phyloP scores from a whole-genome alignment of 2,329 filamentous ascomycete genomes.

The Clarireedia monteithiana region DNA sequence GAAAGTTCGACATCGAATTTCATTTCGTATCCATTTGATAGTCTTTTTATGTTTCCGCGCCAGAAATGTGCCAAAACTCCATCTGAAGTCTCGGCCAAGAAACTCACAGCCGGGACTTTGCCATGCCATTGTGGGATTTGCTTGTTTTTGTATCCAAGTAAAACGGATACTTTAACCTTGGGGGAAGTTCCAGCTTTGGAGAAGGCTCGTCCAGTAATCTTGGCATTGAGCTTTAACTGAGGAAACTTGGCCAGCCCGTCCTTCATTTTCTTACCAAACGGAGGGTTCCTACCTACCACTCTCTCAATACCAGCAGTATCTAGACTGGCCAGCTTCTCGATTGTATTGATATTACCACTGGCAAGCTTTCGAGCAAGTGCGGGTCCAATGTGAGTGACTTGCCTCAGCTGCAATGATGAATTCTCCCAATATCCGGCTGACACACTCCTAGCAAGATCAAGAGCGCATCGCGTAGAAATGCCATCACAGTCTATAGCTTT shows the following conservation, averaged over 20 bases:
- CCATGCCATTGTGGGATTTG: conserved; percentile 54
- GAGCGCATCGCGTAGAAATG: conserved; percentile 54
- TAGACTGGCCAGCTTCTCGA: conserved; percentile 60
- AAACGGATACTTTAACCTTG: conserved; percentile 55
- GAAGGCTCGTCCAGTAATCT: conserved; percentile 26
- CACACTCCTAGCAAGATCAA: conserved; percentile 73
- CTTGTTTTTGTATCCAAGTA: conserved; percentile 65
- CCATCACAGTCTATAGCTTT: conserved; percentile 54
- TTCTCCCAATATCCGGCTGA: conserved; percentile 70
- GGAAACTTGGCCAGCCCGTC: conserved; percentile 65
- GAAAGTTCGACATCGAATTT: conserved; percentile 50
- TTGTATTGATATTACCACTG: conserved; percentile 59
- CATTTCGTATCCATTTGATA: conserved; percentile 52
- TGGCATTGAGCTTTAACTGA: conserved; percentile 36
- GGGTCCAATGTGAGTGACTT: conserved; percentile 71
- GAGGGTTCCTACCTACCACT: conserved; percentile 69
- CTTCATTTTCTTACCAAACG: conserved; percentile 67
- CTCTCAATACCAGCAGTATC: conserved; percentile 70
- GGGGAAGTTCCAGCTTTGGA: conserved; percentile 35
- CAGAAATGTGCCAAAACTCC: conserved; percentile 64
- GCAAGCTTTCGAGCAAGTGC: conserved; percentile 69
- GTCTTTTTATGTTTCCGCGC: conserved; percentile 52
- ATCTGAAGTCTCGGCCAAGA: conserved; percentile 64
- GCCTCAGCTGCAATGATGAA: conserved; percentile 70
- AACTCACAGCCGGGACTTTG: conserved; percentile 61